Conservation (phyloP, 2,329 filamentous ascomycete species). For the Exophiala mesophila region DNA sequence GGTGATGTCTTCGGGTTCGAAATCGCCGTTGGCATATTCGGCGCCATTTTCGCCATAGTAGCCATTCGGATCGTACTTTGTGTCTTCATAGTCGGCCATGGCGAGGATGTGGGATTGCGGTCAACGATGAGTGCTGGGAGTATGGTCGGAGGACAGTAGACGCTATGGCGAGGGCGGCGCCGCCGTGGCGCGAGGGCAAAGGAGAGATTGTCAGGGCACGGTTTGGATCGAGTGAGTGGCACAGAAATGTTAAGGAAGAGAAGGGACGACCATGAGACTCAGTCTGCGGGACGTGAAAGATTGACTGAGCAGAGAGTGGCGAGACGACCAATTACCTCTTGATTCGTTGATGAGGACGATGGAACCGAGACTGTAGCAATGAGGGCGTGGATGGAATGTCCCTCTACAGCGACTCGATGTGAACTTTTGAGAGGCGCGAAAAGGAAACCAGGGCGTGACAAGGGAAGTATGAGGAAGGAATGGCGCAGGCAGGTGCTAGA, state of each 20-base stretch:
- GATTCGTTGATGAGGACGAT: too few species aligned
- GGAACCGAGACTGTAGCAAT: too few species aligned
- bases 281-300: too few species aligned
- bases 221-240: conserved; percentile 7
- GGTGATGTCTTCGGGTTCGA: conserved; percentile 66
- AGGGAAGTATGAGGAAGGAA: too few species aligned
- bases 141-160: neutral
- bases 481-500: neutral
- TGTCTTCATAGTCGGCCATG: conserved; percentile 54
- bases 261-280: too few species aligned
- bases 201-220: conserved; percentile 6
- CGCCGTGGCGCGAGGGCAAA: neutral
- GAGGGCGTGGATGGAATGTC: neutral
- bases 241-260: conserved; percentile 25
- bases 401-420: neutral
- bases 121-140: neutral
- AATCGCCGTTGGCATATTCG: conserved; percentile 58
- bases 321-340: too few species aligned
- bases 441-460: neutral
- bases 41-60: conserved; percentile 64
- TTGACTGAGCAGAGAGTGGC: too few species aligned
- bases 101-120: conserved; percentile 4
- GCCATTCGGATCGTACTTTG: conserved; percentile 21
- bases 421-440: neutral
- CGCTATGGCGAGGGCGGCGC: neutral